Evolutionary conservation across 1,284 basidiomycete genomes (phyloP).

Genomic region (Cryptococcus maquisensis): DNA sequence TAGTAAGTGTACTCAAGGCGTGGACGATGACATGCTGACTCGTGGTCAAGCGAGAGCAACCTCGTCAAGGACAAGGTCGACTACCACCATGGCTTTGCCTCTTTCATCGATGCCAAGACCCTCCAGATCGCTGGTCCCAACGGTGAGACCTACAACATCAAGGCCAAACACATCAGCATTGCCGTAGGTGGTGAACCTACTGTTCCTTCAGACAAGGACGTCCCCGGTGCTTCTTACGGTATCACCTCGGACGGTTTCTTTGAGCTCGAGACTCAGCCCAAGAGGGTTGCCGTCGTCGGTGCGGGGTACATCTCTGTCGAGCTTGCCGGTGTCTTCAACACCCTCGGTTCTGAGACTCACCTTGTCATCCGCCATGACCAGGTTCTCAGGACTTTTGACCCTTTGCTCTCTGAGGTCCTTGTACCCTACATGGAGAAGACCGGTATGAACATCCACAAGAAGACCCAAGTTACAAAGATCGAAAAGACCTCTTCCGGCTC

Average conservation of each 20-base stretch:
- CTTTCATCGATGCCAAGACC: slow-evolving; percentile 62
- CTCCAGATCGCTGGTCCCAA: slow-evolving; percentile 66
- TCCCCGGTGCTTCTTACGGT: slow-evolving; percentile 86
- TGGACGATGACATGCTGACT: slow-evolving; percentile 3
- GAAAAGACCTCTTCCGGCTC: slow-evolving; percentile 62
- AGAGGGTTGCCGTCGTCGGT: slow-evolving; percentile 87
- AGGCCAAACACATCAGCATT: slow-evolving; percentile 72
- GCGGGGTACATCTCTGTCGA: slow-evolving; percentile 98
- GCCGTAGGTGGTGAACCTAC: slow-evolving; percentile 84
- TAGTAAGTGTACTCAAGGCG: slow-evolving; percentile 54
- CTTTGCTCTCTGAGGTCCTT: slow-evolving; percentile 75
- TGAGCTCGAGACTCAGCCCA: slow-evolving; percentile 81
- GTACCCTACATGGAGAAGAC: slow-evolving; percentile 94
- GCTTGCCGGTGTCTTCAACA: slow-evolving; percentile 81
- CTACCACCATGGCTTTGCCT: slow-evolving; percentile 74
- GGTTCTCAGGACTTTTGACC: slow-evolving; percentile 90
- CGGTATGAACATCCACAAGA: slow-evolving; percentile 80
- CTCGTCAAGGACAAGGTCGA: slow-evolving; percentile 85
- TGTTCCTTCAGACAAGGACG: slow-evolving; percentile 70
- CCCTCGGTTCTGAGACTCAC: slow-evolving; percentile 84
- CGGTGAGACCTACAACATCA: slow-evolving; percentile 60
- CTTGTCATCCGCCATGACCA: slow-evolving; percentile 83
- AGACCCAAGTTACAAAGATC: slow-evolving; percentile 69
- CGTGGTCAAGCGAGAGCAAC: slow-evolving; percentile 60
- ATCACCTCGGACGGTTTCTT: slow-evolving; percentile 97